Evolutionary conservation across 1,284 basidiomycete genomes (phyloP).

Genomic region (Abortiporus biennis): DNA sequence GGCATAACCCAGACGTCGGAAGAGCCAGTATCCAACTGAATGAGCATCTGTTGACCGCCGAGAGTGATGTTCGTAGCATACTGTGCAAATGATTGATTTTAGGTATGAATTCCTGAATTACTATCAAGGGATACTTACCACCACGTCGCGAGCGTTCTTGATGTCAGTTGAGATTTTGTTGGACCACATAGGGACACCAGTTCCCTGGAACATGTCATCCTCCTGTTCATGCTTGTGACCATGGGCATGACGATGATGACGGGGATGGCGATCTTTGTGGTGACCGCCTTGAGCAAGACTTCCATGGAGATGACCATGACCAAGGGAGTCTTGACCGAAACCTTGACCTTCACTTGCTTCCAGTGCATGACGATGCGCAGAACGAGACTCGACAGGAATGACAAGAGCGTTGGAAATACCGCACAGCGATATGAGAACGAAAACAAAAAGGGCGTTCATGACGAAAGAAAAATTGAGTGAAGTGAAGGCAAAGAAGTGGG

Average conservation of each 20-base stretch:
- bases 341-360: constrained; percentile 3
- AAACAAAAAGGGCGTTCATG: constrained; percentile 18
- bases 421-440: constrained; percentile 21
- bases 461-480: constrained; percentile 11
- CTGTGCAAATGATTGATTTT: constrained; percentile 8
- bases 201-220: constrained; percentile 6
- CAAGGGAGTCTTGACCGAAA: too few relatives aligned
- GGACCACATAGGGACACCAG: constrained; percentile 3
- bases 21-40: constrained; percentile 21
- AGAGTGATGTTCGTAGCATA: constrained; percentile 21
- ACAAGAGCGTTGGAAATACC: constrained; percentile 18
- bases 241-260: constrained; percentile 1
- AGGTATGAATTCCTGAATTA: constrained; percentile 1
- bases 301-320: too few relatives aligned
- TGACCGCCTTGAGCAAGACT: too few relatives aligned
- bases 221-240: constrained; percentile 8
- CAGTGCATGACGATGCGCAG: neutral
- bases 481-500: constrained; percentile 9
- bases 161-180: constrained; percentile 12
- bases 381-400: constrained; percentile 12
- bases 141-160: constrained; percentile 18
- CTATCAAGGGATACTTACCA: too few relatives aligned
- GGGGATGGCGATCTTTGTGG: too few relatives aligned
- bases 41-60: constrained; percentile 18
- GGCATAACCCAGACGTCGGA: constrained; percentile 19